Conservation (phyloP, 179 eudicot species). For the Heliamphora pulchella region DNA sequence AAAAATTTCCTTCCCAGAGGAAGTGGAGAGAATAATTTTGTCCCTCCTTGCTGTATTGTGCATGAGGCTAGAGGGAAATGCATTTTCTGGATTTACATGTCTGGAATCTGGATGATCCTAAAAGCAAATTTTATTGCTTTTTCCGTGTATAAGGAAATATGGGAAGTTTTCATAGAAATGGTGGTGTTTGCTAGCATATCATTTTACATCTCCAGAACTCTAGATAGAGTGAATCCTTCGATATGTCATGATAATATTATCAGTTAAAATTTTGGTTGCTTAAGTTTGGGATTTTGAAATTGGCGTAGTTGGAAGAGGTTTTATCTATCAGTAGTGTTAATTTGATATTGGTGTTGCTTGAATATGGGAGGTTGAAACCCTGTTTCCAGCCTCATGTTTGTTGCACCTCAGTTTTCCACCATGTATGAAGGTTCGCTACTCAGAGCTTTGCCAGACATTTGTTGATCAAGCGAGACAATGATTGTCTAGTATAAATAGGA, state of each 20-base stretch:
- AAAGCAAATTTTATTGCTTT: too few species aligned
- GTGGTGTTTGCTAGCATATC: background rate
- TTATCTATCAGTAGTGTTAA: background rate
- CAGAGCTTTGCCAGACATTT: background rate
- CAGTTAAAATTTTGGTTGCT: background rate
- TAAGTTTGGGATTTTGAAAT: background rate
- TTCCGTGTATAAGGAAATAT: too few species aligned
- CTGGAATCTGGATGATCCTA: too few species aligned
- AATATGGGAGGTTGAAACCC: background rate
- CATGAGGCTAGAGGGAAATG: background rate
- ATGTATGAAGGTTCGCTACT: background rate
- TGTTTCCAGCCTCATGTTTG: background rate
- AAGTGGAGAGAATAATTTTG: background rate
- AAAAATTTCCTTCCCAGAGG: background rate
- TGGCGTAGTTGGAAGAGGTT: background rate
- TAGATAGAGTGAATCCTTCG: too few species aligned
- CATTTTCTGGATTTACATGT: too few species aligned
- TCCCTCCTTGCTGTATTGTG: background rate
- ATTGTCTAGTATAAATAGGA: background rate
- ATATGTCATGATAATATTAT: background rate
- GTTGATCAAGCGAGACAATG: background rate
- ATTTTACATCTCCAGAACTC: background rate
- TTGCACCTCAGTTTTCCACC: background rate
- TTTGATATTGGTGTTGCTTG: too few species aligned
- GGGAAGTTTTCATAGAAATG: background rate